Percentiles rank a stretch among this genome's conserved stretches.
Evolutionary conservation across 129 eudicot species (phyloP).

Genomic region (Heracleum sosnowskyi): DNA sequence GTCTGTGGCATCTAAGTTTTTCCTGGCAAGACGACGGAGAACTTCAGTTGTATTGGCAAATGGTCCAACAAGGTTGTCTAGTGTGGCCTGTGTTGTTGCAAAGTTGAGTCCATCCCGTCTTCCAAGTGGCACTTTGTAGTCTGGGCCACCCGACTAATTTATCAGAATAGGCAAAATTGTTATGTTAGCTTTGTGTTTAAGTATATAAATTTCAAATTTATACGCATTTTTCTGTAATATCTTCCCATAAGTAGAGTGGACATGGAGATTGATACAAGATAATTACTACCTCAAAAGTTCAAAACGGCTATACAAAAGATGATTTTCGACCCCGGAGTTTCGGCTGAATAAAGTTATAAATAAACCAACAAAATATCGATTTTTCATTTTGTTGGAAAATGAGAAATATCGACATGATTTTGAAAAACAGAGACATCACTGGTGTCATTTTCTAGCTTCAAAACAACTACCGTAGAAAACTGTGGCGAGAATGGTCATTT

Average conservation of each 20-base stretch:
- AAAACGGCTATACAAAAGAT: no score
- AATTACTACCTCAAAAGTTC: no score
- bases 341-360: background rate
- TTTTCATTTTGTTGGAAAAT: no score
- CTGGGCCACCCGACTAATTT: conserved; percentile 36
- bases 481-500: background rate
- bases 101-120: conserved; percentile 31
- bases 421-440: background rate
- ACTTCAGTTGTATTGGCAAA: conserved; percentile 20
- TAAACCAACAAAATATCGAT: no score
- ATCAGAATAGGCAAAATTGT: background rate
- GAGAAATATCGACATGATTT: background rate
- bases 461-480: background rate
- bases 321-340: background rate
- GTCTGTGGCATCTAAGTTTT: conserved; percentile 30
- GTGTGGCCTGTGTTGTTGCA: conserved; percentile 18
- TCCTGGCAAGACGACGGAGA: conserved; percentile 22
- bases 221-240: no score
- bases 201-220: background rate
- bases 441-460: background rate
- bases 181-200: background rate
- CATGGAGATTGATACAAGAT: no score
- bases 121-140: conserved; percentile 33
- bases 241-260: no score
- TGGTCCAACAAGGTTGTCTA: conserved; percentile 30